phyloP scores from a whole-genome alignment of 139 green algal genomes.

The Trebouxia sp. region DNA sequence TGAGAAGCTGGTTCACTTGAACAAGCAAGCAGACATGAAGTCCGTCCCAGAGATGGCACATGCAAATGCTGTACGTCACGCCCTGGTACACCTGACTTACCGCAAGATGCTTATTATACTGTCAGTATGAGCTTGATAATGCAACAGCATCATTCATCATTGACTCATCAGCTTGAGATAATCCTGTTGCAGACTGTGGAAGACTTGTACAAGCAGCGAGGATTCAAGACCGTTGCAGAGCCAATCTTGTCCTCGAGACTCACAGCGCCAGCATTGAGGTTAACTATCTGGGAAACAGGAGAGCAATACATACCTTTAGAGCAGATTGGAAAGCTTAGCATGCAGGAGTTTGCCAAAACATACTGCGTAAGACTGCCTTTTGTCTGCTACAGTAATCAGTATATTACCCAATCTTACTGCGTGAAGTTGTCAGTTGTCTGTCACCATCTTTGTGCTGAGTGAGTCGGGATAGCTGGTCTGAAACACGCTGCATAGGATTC shows the following conservation, averaged over 20 bases:
- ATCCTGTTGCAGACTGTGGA: background rate
- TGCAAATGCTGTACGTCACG: background rate
- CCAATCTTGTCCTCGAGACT: background rate
- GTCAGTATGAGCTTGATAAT: too few relatives aligned
- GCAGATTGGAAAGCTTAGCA: background rate
- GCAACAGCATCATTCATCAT: too few relatives aligned
- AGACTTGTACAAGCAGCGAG: background rate
- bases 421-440: too few relatives aligned
- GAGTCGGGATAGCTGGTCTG: too few relatives aligned
- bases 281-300: background rate
- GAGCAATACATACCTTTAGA: background rate
- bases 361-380: too few relatives aligned
- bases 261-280: background rate
- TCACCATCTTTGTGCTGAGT: too few relatives aligned
- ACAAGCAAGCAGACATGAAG: constrained; percentile 2
- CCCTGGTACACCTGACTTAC: too few relatives aligned
- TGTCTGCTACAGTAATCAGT: too few relatives aligned
- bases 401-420: too few relatives aligned
- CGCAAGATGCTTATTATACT: too few relatives aligned
- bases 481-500: too few relatives aligned
- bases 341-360: background rate
- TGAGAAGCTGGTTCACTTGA: background rate
- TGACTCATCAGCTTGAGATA: background rate
- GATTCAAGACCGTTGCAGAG: background rate
- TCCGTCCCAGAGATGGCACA: background rate